Conservation (phyloP, 2,329 filamentous ascomycete species). For the Neonectria faginata region DNA sequence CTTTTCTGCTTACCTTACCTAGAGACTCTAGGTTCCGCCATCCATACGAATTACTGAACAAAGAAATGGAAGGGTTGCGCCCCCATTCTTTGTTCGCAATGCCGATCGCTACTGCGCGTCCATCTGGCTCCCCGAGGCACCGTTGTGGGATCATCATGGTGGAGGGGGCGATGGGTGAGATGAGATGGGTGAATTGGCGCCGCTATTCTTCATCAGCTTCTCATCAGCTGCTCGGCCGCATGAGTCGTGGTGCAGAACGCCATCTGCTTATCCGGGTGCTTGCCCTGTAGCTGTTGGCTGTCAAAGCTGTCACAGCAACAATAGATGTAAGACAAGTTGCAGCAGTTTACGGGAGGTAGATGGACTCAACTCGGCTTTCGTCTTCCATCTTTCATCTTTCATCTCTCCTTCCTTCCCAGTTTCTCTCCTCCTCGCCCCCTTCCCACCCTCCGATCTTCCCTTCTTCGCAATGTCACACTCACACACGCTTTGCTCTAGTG, state of each 20-base stretch:
- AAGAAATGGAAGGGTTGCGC: background rate
- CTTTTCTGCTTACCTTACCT: constrained; percentile 3
- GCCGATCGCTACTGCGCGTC: constrained; percentile 7
- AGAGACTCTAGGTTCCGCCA: constrained; percentile 2
- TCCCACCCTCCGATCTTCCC: background rate
- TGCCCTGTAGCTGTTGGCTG: background rate
- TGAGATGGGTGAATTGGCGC: background rate
- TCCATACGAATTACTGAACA: constrained; percentile 8
- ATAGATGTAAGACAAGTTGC: background rate
- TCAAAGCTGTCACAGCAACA: constrained; percentile 2
- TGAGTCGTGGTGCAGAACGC: constrained; percentile 32
- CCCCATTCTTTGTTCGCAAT: background rate
- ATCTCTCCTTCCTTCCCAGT: background rate
- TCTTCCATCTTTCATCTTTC: background rate
- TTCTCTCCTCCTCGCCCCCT: constrained; percentile 3
- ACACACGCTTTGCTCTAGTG: constrained; percentile 32
- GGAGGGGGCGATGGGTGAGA: constrained; percentile 2
- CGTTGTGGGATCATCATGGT: background rate
- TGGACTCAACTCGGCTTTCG: background rate
- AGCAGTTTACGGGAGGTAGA: background rate
- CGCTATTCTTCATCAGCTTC: constrained; percentile 20
- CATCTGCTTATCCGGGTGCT: constrained; percentile 12
- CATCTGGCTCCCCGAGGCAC: background rate
- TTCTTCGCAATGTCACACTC: constrained; percentile 28
- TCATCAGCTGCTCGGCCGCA: constrained; percentile 28